Base-by-base conservation (phyloP, 1,284 basidiomycete species). In the Puccinia polysora region DNA sequence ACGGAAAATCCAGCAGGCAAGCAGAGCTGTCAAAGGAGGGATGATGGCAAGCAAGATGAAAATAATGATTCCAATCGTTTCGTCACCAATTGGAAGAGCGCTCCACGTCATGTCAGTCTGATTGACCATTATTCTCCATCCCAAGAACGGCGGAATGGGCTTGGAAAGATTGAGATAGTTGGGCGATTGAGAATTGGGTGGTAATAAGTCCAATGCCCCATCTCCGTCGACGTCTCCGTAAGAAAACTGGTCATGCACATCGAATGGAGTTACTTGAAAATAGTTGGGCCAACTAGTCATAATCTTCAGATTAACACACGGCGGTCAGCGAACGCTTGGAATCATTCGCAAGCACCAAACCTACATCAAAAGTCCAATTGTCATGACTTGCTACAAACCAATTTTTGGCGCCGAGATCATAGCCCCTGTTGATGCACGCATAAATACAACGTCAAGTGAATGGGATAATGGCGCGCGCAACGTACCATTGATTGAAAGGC, bases 241-340 rank as follows among this genome's bases (percentile, higher is more conserved):
- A 77, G 93, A 94, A 81, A 88, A 94, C 82, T 86, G 93, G 77
- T 92, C 86, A 78, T 93, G 89, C 78, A 86, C 92, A 62, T 86
- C 87, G 83, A 87, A 94, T 60, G 93, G 87, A 80, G 93, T 93
- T 73, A 94, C 82, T 80, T 94, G 90, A 49, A 93, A 83, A 76
- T 86, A 90, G 2, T 89, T 86, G 2, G 91, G 91, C 91, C 91
- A 95, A 14, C 84, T 82, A 36, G 88, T 85, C 87, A 90, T 91
- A 78, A 94, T 86, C 78, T 75, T 49, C 8, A 65, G 14, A 20
- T 18, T 14, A 67, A 34, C 25, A 10, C 0, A 32, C 1, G 30
- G 10, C 23, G 32, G 15, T 68, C 6, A 10, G 18, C 18, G 30
- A 8, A n/a, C 10, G 4, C 3, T 47, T n/a, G 10, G 4, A 23